phyloP scores from a whole-genome alignment of 2,329 filamentous ascomycete species.

The Penicillium rolfsii region DNA sequence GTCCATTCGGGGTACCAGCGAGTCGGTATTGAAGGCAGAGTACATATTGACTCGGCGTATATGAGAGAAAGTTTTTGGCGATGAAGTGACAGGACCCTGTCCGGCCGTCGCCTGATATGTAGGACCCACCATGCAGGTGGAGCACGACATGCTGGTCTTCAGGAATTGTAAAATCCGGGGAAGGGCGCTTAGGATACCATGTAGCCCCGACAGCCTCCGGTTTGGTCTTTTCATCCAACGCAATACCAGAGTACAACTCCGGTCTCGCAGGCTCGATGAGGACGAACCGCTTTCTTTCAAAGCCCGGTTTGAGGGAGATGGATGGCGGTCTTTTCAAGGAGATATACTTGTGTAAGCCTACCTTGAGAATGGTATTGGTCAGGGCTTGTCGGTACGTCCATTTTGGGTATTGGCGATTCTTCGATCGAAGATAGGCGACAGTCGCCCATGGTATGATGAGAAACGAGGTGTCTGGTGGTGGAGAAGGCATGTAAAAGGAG shows the following conservation, averaged over 20 bases:
- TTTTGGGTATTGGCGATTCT: conserved; percentile 1
- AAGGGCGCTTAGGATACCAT: conserved; percentile 2
- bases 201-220: not conserved
- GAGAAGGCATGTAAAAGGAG: not conserved
- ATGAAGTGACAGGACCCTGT: conserved; percentile 20
- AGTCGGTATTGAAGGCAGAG: conserved; percentile 28
- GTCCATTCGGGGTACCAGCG: conserved; percentile 20
- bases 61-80: conserved; percentile 17
- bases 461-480: conserved; percentile 3
- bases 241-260: not conserved
- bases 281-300: conserved; percentile 3
- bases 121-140: conserved; percentile 27
- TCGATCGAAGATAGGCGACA: not conserved
- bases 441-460: not conserved
- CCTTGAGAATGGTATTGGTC: conserved; percentile 1
- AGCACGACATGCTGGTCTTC: conserved; percentile 20
- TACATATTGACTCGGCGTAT: conserved; percentile 16
- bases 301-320: not conserved
- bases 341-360: conserved; percentile 2
- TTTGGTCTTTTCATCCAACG: not conserved
- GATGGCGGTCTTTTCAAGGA: not conserved
- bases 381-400: conserved; percentile 8
- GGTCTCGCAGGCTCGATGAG: conserved; percentile 1
- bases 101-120: conserved; percentile 24
- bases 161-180: conserved; percentile 1